Conservation (phyloP, 371 early-diverging fungal genomes). For the Saksenaea oblongispora region DNA sequence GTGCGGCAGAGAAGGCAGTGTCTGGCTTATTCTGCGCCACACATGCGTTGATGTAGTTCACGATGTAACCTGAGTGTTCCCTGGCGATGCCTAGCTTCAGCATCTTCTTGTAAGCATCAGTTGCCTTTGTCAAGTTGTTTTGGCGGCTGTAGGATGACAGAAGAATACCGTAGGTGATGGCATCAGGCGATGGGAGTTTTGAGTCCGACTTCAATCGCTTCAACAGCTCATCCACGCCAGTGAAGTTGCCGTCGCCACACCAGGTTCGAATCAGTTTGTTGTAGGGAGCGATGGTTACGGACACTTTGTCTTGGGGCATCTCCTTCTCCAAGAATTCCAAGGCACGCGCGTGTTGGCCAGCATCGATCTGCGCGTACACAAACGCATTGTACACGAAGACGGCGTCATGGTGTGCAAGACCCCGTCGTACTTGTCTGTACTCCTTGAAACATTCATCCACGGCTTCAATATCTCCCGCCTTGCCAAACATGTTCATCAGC, state of each 20-base stretch:
- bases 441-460: slow-evolving; percentile 51
- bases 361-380: slow-evolving; percentile 45
- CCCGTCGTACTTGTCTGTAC: slow-evolving; percentile 27
- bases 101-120: slow-evolving; percentile 28
- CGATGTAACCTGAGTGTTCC: slow-evolving; percentile 36
- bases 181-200: slow-evolving; percentile 37
- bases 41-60: slow-evolving; percentile 38
- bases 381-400: slow-evolving; percentile 45
- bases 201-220: slow-evolving; percentile 21
- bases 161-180: slow-evolving; percentile 38
- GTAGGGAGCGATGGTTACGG: slow-evolving; percentile 37
- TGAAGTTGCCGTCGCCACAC: slow-evolving; percentile 31
- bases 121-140: slow-evolving; percentile 36
- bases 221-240: slow-evolving; percentile 26
- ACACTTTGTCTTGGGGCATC: slow-evolving; percentile 35
- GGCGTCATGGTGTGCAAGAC: slow-evolving; percentile 34
- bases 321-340: slow-evolving; percentile 40
- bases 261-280: slow-evolving; percentile 40
- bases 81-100: slow-evolving; percentile 27
- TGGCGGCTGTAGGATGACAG: slow-evolving; percentile 32
- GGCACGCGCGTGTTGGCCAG: slow-evolving; percentile 42
- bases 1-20: slow-evolving; percentile 19
- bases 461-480: slow-evolving; percentile 44
- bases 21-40: slow-evolving; percentile 21
- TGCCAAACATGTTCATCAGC: slow-evolving; percentile 48